These are phyloP conservation scores for Diophrys sp. DNA, from an alignment of 73 alveolate species.

Conservation along the genomic window DNA sequence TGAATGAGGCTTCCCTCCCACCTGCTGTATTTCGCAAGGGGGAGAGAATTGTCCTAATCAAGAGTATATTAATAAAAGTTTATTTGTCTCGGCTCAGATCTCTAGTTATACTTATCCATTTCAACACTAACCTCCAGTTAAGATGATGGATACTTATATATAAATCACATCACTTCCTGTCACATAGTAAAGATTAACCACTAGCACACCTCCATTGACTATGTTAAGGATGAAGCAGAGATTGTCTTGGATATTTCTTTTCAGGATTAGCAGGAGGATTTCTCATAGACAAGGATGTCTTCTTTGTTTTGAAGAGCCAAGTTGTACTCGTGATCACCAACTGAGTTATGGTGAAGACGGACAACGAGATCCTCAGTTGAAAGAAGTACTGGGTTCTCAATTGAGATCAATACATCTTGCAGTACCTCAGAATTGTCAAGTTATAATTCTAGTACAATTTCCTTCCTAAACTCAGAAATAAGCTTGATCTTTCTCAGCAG, in stretches of 20 bases:
- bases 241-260: neutral
- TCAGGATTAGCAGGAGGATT: neutral
- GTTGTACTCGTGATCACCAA: neutral
- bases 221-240: neutral
- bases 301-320: neutral
- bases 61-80: too few relatives aligned
- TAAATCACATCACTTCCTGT: neutral
- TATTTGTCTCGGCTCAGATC: too few relatives aligned
- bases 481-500: too few relatives aligned
- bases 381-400: neutral
- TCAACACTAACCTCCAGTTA: neutral
- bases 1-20: too few relatives aligned
- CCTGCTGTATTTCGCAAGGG: too few relatives aligned
- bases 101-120: neutral
- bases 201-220: neutral
- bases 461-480: too few relatives aligned
- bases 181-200: neutral
- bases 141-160: neutral
- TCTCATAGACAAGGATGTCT: neutral
- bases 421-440: too few relatives aligned
- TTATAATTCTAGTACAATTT: too few relatives aligned
- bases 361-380: neutral
- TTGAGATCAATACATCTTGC: neutral
- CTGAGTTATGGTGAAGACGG: neutral
- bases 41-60: too few relatives aligned